Evolutionary conservation across 495 filamentous ascomycete species (phyloP).

Genomic region (Aspergillus diversus): DNA sequence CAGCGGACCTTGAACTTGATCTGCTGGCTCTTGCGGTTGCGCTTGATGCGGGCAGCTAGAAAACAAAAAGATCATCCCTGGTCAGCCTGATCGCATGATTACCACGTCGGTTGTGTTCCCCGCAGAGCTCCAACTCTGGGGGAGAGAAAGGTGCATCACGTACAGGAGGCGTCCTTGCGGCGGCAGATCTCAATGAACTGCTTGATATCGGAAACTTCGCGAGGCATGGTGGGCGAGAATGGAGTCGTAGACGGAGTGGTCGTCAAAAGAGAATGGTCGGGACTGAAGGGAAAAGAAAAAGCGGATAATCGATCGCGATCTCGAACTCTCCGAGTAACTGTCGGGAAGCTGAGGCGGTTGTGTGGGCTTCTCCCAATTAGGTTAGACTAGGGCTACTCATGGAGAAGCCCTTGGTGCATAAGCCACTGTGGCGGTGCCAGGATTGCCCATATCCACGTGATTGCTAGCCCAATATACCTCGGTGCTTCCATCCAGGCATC

Average conservation of each 20-base stretch:
- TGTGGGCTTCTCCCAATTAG: slow-evolving; percentile 24
- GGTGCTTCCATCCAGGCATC: no score
- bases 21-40: slow-evolving; percentile 81
- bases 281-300: slow-evolving; percentile 18
- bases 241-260: slow-evolving; percentile 14
- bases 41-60: slow-evolving; percentile 94
- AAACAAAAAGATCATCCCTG: slow-evolving; percentile 12
- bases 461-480: neutral
- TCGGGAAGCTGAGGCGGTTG: slow-evolving; percentile 16
- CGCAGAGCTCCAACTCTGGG: slow-evolving; percentile 13
- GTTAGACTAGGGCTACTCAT: slow-evolving; percentile 22
- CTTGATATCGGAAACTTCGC: slow-evolving; percentile 99
- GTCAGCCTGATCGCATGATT: slow-evolving; percentile 18
- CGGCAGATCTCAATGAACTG: slow-evolving; percentile 99
- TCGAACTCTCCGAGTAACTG: slow-evolving; percentile 19
- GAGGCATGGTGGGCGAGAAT: slow-evolving; percentile 73
- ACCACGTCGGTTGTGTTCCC: slow-evolving; percentile 30
- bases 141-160: slow-evolving; percentile 34
- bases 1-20: slow-evolving; percentile 99
- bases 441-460: neutral
- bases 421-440: slow-evolving; percentile 2
- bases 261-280: slow-evolving; percentile 15
- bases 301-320: slow-evolving; percentile 24
- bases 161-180: slow-evolving; percentile 97
- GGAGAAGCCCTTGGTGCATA: slow-evolving; percentile 13